Evolutionary conservation across 176 grass and related monocot genomes (phyloP).

Genomic region (Microstegium vimineum): DNA sequence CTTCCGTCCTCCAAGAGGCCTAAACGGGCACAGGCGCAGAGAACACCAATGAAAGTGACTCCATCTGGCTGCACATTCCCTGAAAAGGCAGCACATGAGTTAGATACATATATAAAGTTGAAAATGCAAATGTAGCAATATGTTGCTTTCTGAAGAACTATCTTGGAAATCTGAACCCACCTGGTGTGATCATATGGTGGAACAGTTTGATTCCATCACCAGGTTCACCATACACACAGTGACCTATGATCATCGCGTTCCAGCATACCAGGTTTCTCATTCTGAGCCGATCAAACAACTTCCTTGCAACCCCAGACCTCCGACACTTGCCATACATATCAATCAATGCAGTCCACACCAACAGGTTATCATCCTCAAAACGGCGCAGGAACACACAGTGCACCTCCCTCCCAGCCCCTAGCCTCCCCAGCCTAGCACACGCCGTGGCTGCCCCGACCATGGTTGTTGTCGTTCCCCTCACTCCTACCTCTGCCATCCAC

Average conservation of each 20-base stretch:
- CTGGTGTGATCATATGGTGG: constrained; percentile 43
- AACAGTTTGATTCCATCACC: constrained; percentile 51
- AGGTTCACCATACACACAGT: constrained; percentile 55
- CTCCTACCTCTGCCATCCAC: neutral
- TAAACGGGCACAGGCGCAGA: constrained; percentile 54
- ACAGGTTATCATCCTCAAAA: constrained; percentile 54
- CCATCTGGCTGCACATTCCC: constrained; percentile 43
- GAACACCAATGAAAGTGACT: constrained; percentile 57
- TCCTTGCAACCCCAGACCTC: constrained; percentile 23
- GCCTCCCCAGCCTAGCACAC: constrained; percentile 34
- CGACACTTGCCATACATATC: constrained; percentile 64
- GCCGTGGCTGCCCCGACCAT: constrained; percentile 46
- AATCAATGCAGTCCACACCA: constrained; percentile 52
- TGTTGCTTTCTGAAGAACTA: neutral
- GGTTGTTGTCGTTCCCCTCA: neutral
- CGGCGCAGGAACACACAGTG: constrained; percentile 36
- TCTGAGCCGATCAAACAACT: constrained; percentile 43
- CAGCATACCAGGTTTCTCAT: constrained; percentile 46
- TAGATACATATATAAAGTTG: neutral
- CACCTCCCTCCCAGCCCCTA: constrained; percentile 42
- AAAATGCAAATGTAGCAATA: constrained; percentile 4
- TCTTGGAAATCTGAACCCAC: constrained; percentile 21
- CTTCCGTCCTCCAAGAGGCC: constrained; percentile 54
- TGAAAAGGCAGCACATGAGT: constrained; percentile 8
- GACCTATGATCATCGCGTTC: constrained; percentile 64